These are phyloP conservation scores for Cordyceps militaris DNA, from an alignment of 2,329 filamentous ascomycete genomes.

Conservation along the genomic window DNA sequence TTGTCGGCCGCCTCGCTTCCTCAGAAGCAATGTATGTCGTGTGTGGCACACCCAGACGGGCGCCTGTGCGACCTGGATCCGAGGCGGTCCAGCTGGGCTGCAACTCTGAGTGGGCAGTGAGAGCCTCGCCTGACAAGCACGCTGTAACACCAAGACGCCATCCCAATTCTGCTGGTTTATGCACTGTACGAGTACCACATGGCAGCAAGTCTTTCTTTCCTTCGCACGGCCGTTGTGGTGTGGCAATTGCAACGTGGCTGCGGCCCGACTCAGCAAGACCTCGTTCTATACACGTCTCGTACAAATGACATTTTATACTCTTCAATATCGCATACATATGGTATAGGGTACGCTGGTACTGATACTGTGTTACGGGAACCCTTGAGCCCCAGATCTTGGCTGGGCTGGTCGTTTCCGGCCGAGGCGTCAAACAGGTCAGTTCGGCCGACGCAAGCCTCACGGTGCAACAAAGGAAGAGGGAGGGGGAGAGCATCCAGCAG, in stretches of 20 bases:
- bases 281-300: too few species aligned
- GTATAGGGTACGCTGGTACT: too few species aligned
- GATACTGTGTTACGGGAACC: too few species aligned
- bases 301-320: too few species aligned
- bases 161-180: neutral
- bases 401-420: neutral
- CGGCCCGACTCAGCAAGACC: neutral
- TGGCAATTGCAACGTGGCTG: neutral
- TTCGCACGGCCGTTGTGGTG: neutral
- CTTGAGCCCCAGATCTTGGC: neutral
- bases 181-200: neutral
- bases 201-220: neutral
- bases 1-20: neutral
- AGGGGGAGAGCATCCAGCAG: neutral
- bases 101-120: neutral
- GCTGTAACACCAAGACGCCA: neutral
- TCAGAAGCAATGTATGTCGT: neutral
- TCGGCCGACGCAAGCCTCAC: neutral
- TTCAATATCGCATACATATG: too few species aligned
- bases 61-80: neutral
- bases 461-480: neutral
- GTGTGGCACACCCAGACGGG: neutral
- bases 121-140: constrained; percentile 1
- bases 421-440: neutral
- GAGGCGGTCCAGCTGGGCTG: neutral